Evolutionary conservation across 2,329 filamentous ascomycete species (phyloP).

Genomic region (Mariannaea sp.): DNA sequence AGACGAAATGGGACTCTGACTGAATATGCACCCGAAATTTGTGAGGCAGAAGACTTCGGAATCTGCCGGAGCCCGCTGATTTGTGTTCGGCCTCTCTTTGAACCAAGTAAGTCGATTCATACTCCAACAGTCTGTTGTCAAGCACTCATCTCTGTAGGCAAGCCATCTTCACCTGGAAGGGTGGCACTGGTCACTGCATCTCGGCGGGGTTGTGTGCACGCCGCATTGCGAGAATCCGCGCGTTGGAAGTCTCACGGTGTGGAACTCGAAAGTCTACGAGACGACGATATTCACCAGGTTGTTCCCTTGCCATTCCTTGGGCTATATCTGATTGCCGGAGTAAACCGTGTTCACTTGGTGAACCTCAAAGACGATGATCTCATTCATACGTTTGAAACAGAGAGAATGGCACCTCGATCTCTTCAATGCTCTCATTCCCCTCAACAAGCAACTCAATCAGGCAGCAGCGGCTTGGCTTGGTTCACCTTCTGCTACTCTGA

Average conservation of each 20-base stretch:
- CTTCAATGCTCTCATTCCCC: constrained; percentile 63
- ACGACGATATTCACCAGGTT: constrained; percentile 57
- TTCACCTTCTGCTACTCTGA: constrained; percentile 69
- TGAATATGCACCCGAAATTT: constrained; percentile 57
- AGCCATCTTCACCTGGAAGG: constrained; percentile 14
- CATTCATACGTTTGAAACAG: constrained; percentile 66
- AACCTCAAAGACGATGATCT: constrained; percentile 50
- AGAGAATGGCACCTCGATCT: constrained; percentile 61
- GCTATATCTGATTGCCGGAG: constrained; percentile 64
- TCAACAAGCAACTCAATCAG: constrained; percentile 51
- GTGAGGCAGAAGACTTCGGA: constrained; percentile 46
- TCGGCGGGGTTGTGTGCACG: constrained; percentile 55
- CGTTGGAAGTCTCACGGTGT: constrained; percentile 58
- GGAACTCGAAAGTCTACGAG: constrained; percentile 48
- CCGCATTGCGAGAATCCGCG: constrained; percentile 47
- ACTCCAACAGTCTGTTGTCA: background rate
- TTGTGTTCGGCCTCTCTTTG: constrained; percentile 53
- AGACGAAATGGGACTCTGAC: constrained; percentile 67
- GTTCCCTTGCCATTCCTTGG: constrained; percentile 63
- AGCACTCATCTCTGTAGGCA: constrained; percentile 10
- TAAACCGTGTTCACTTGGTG: constrained; percentile 62
- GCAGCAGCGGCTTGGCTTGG: constrained; percentile 60
- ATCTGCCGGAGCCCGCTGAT: constrained; percentile 60
- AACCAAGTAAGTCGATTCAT: constrained; percentile 48
- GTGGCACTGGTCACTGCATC: constrained; percentile 52